phyloP scores from a whole-genome alignment of 176 grass and related monocot species.

The Chloris gayana region DNA sequence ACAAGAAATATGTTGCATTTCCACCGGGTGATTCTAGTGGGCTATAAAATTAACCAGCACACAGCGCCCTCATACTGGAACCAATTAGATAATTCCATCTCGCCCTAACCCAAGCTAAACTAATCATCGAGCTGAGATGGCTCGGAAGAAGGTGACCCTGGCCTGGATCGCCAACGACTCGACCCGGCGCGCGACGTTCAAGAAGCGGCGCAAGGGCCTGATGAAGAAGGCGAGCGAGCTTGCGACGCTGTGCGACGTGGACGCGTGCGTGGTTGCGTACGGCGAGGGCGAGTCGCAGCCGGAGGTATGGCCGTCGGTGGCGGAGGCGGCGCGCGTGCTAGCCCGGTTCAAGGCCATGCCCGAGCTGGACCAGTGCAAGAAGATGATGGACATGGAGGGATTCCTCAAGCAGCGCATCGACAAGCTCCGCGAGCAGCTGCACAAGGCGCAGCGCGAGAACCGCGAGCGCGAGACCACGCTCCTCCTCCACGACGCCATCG shows the following conservation, averaged over 20 bases:
- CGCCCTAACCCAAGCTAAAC: too few species aligned
- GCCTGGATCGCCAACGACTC: constrained; percentile 41
- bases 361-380: constrained; percentile 43
- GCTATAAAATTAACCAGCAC: background rate
- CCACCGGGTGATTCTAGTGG: background rate
- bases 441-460: constrained; percentile 32
- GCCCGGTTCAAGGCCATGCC: constrained; percentile 40
- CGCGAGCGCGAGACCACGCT: constrained; percentile 26
- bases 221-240: constrained; percentile 60
- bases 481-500: constrained; percentile 40
- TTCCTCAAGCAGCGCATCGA: constrained; percentile 35
- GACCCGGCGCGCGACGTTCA: constrained; percentile 31
- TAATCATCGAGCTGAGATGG: too few species aligned
- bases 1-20: background rate
- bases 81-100: too few species aligned
- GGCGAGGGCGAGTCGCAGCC: constrained; percentile 17
- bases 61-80: background rate
- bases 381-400: constrained; percentile 50
- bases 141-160: constrained; percentile 48
- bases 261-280: constrained; percentile 41
- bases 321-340: background rate
- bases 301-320: constrained; percentile 39
- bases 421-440: constrained; percentile 45
- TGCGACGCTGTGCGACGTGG: constrained; percentile 41
- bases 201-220: constrained; percentile 48